Evolutionary conservation across 73 alveolate genomes (phyloP).

Genomic region (Paramecium bursaria): DNA sequence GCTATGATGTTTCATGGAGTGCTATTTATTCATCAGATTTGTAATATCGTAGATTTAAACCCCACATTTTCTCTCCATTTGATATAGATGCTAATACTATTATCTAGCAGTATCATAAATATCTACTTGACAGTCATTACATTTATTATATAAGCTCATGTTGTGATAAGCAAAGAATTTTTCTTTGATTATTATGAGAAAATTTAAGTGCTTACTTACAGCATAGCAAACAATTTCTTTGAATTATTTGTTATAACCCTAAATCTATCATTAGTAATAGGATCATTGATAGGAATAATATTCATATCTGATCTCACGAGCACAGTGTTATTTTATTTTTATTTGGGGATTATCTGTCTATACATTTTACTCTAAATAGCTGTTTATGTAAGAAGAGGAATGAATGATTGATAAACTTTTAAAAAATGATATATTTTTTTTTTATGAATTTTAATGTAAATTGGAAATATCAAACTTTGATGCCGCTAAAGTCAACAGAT

Average conservation of each 20-base stretch:
- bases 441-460: background rate
- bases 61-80: no score
- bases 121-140: no score
- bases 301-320: conserved; percentile 24
- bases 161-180: background rate
- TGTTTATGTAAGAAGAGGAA: background rate
- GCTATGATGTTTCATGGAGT: no score
- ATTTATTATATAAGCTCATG: no score
- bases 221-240: background rate
- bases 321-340: conserved; percentile 10
- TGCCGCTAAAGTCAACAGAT: conserved; percentile 37
- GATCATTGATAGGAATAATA: conserved; percentile 13
- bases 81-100: no score
- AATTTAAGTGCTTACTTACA: background rate
- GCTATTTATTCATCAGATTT: no score
- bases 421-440: background rate
- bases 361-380: background rate
- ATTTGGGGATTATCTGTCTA: background rate
- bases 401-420: background rate
- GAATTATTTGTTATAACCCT: conserved; percentile 23
- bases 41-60: no score
- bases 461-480: conserved; percentile 46
- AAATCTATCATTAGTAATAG: conserved; percentile 3
- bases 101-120: no score
- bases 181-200: conserved; percentile 33